Conservation (phyloP, 305 asterid species). For the Petunia hybrid region DNA sequence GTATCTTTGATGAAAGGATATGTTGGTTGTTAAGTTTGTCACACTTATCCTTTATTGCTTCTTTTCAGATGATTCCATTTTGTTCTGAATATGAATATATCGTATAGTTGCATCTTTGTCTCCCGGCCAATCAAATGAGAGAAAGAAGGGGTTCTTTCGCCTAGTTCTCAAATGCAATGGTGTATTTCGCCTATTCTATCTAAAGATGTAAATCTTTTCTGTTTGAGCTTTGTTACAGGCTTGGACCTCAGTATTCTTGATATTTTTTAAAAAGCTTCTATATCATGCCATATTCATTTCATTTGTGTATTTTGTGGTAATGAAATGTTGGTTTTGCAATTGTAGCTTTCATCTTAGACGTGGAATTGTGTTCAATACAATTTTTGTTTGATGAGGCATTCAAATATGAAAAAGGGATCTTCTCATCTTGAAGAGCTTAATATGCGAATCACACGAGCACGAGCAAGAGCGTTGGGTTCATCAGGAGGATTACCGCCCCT, state of each 20-base stretch:
- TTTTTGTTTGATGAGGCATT: slow-evolving; percentile 47
- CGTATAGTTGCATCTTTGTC: neutral
- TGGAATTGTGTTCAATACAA: slow-evolving; percentile 43
- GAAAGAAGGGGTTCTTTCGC: neutral
- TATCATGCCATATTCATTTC: neutral
- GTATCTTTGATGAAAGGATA: neutral
- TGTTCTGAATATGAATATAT: neutral
- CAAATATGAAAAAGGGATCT: slow-evolving; percentile 64
- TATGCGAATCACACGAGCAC: slow-evolving; percentile 64
- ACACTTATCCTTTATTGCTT: neutral
- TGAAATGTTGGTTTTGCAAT: too few relatives aligned
- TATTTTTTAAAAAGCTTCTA: neutral
- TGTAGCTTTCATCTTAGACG: too few relatives aligned
- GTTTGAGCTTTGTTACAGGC: neutral
- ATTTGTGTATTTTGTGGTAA: slow-evolving; percentile 36
- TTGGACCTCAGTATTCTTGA: neutral
- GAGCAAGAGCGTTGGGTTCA: slow-evolving; percentile 58
- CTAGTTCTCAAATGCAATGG: slow-evolving; percentile 6
- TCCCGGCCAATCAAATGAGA: neutral
- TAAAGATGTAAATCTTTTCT: neutral
- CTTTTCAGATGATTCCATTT: neutral
- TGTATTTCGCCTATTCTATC: slow-evolving; percentile 23
- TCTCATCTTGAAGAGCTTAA: slow-evolving; percentile 41
- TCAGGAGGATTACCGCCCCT: slow-evolving; percentile 69
- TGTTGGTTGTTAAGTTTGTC: neutral